A percentile compares a stretch with the other conserved stretches of the same genome.
phyloP scores from a whole-genome alignment of 106 monocot species.

The Acorus gramineus region DNA sequence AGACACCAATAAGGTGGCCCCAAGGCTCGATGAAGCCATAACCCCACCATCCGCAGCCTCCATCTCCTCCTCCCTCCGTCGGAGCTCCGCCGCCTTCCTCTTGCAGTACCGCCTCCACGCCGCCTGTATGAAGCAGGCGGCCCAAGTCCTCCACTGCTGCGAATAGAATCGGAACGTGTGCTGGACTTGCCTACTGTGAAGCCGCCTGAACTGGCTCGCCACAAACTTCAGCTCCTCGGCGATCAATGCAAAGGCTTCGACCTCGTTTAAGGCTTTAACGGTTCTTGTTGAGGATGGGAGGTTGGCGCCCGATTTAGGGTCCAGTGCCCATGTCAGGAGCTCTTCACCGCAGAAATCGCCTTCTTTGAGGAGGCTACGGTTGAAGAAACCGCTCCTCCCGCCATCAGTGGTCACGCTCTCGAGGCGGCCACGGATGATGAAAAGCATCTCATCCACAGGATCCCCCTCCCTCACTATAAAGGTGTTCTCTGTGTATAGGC shows the following conservation, averaged over 20 bases:
- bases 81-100: conserved; percentile 41
- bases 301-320: conserved; percentile 49
- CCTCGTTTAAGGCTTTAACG: conserved; percentile 47
- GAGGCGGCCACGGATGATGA: conserved; percentile 45
- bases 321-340: conserved; percentile 72
- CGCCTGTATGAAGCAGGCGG: conserved; percentile 66
- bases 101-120: conserved; percentile 58
- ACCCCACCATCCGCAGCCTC: neutral
- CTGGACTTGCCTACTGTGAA: conserved; percentile 33
- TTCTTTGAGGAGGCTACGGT: conserved; percentile 45
- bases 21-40: conserved; percentile 23
- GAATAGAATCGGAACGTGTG: too few relatives aligned
- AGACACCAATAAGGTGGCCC: conserved; percentile 49
- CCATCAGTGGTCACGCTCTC: conserved; percentile 73
- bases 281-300: conserved; percentile 75
- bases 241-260: conserved; percentile 59
- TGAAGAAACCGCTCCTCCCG: conserved; percentile 62
- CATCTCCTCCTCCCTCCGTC: conserved; percentile 18
- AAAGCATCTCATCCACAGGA: conserved; percentile 53
- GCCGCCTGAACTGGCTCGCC: conserved; percentile 68
- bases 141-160: conserved; percentile 61
- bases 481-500: conserved; percentile 36
- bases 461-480: conserved; percentile 48
- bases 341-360: conserved; percentile 80
- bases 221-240: conserved; percentile 69